Evolutionary conservation across 2,329 filamentous ascomycete genomes (phyloP).

Genomic region (Diaporthe longicolla): DNA sequence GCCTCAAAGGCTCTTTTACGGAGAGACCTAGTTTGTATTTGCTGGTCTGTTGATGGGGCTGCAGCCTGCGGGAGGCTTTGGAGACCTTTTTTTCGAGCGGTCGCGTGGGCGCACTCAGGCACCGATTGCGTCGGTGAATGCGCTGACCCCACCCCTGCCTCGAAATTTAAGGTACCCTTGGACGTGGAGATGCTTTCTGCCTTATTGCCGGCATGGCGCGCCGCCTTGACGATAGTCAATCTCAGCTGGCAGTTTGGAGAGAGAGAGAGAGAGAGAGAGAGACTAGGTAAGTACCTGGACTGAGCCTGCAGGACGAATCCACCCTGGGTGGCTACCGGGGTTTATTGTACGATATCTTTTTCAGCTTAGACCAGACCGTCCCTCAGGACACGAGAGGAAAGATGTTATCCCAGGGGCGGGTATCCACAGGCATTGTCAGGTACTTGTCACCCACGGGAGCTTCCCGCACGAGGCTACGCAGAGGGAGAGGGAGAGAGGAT

Average conservation of each 20-base stretch:
- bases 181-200: conserved; percentile 27
- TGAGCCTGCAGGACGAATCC: not conserved
- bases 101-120: conserved; percentile 23
- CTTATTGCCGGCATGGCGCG: conserved; percentile 22
- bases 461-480: not conserved
- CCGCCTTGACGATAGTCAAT: conserved; percentile 10
- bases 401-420: not conserved
- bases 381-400: not conserved
- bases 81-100: conserved; percentile 9
- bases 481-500: not conserved
- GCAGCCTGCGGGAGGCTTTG: not conserved
- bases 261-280: not conserved
- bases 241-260: not conserved
- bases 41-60: not conserved
- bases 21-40: not conserved
- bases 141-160: conserved; percentile 27
- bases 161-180: conserved; percentile 29
- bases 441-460: conserved; percentile 9
- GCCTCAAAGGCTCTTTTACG: not conserved
- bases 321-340: not conserved
- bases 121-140: conserved; percentile 29
- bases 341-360: conserved; percentile 6
- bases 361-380: not conserved
- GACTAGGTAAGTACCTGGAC: no score
- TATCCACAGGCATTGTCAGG: conserved; percentile 3